A percentile compares a stretch with the other conserved stretches of the same genome.
These are phyloP conservation scores for Fibroporia radiculosa DNA, from an alignment of 768 basidiomycete genomes.

Conservation along the genomic window DNA sequence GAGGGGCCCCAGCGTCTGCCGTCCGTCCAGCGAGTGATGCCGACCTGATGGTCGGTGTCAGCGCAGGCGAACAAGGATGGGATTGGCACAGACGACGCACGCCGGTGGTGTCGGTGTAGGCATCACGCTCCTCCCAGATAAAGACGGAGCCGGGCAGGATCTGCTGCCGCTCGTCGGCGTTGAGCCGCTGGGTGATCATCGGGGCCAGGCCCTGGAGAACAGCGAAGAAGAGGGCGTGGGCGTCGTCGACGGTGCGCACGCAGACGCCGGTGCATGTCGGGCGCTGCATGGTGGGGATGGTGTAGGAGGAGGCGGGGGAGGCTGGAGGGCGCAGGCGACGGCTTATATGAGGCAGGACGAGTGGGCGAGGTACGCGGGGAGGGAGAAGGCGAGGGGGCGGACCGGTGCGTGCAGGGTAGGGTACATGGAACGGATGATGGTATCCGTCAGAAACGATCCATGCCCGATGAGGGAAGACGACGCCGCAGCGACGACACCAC, in stretches of 20 bases:
- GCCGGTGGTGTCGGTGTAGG: constrained; percentile 57
- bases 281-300: constrained; percentile 30
- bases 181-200: constrained; percentile 65
- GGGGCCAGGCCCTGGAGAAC: constrained; percentile 50
- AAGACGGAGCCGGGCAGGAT: constrained; percentile 66
- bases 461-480: neutral
- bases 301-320: neutral
- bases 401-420: constrained; percentile 4
- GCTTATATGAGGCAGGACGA: neutral
- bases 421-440: neutral
- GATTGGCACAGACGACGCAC: constrained; percentile 30
- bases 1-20: constrained; percentile 68
- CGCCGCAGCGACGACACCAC: constrained; percentile 1
- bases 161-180: constrained; percentile 64
- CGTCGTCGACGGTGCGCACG: constrained; percentile 57
- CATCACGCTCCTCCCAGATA: constrained; percentile 78
- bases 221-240: constrained; percentile 69
- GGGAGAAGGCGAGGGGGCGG: neutral
- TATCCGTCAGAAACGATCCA: neutral
- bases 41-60: constrained; percentile 36
- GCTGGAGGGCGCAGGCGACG: neutral
- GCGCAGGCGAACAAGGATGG: constrained; percentile 8
- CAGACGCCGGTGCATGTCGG: constrained; percentile 63
- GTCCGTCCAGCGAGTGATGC: constrained; percentile 80
- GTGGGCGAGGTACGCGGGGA: neutral